Evolutionary conservation across 129 eudicot species (phyloP), one percentile per base, ranked within the genome.

Genomic region (Cynara cardunculus): DNA sequence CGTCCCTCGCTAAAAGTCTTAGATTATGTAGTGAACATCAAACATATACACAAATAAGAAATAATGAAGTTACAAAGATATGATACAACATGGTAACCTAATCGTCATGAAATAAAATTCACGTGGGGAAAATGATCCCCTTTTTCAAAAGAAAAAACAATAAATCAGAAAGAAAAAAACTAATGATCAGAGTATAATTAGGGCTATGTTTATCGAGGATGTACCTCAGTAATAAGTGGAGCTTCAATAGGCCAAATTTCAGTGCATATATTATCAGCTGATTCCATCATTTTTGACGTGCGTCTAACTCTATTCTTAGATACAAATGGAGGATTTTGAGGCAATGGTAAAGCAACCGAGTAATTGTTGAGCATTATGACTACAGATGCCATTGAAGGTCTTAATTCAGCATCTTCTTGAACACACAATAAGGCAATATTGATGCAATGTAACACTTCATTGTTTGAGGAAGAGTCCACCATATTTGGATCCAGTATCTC

Each of bases 381-480:
- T 25, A 80, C 24, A 25, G 78, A 24, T 59, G 84, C 84, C 84
- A 80, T 80, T 24, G 78, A 61, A 25, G 84, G 84, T 34, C 84
- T 72, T 72, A 80, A 25, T 32, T 72, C 84, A 4, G 35, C 72
- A 61, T 80, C 78, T 80, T 80, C 84, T 71, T 80, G 84, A 61
- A 80, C 84, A 80, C 84, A 80, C 65, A 72, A 80, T 72, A 80
- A 72, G 10, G 72, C 84, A 1, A 80, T 80, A 72, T 80, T 34
- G 21, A 80, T 80, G 70, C 84, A 71, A 4, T 61, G 64, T 19
- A 80, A 34, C 0, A 74, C 78, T 72, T 80, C 72, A 35, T 61
- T 59, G 26, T 71, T 30, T 35, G 30, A 80, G 62, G 22, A 32
- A 25, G 21, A 4, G 8, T 72, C 72, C 13, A 25, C 78, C 21